Base-by-base conservation (phyloP, 148 eudicot species). In the Camellia granthamiana region DNA sequence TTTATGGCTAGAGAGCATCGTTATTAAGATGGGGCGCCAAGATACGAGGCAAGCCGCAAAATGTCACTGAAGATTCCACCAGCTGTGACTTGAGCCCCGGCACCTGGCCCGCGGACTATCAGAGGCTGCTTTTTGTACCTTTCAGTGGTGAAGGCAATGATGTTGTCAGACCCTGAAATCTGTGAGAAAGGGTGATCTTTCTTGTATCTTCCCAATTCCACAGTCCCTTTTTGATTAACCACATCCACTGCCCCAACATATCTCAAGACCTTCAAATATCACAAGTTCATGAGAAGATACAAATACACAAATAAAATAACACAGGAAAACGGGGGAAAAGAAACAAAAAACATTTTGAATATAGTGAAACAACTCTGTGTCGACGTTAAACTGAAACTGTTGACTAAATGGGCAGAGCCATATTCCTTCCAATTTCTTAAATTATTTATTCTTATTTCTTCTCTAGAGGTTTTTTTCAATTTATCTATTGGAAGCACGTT, bases 11-110 rank as follows among this genome's bases (percentile, higher is more conserved):
- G 15, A 61, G 41, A 46, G 7, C 46, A 59, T 15, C 19, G 58
- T 16, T 19, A 61, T 72, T 89, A 96, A 68, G 99, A 96, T 16
- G 99, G 98, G 63, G 99, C 97, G 14, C 99, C 99, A 1, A 96
- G 98, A 84, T 96, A 88, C 1, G 98, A 94, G 77, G 99, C 95
- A 79, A 96, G 87, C 42, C 95, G 91, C 80, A 96, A 82, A 30
- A 96, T 86, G 84, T 96, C 99, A 61, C 98, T 94, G 82, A 96
- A 96, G 74, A 96, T 91, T 77, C 99, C 99, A 52, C 97, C 99
- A 70, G 99, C 99, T 2, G 98, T 96, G 43, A 96, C 99, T 82
- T 90, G 90, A 2, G 95, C 98, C 3, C 99, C 99, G 44, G 98
- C 99, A 64, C 99, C 99, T 11, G 99, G 99, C 5, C 98, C 99